phyloP scores from a whole-genome alignment of 768 basidiomycete genomes.

The Mycena capillaripes region DNA sequence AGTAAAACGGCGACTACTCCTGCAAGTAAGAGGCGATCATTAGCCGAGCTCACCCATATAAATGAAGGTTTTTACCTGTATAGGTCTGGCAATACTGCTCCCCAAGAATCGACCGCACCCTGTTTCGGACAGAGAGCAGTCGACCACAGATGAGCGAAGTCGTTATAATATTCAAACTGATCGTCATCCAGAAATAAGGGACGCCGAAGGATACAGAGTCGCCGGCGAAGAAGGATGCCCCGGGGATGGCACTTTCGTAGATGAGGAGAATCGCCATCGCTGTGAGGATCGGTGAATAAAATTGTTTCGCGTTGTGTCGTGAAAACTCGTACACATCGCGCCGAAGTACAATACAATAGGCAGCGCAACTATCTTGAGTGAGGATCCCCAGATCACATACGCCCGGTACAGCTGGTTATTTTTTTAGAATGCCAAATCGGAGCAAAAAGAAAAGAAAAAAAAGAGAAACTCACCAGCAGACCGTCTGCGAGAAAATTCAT shows the following conservation, averaged over 20 bases:
- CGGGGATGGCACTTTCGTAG: constrained; percentile 46
- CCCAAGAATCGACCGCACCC: constrained; percentile 38
- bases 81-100: constrained; percentile 44
- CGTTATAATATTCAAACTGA: constrained; percentile 49
- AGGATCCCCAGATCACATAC: constrained; percentile 47
- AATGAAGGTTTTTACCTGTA: constrained; percentile 35
- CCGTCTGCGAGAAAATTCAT: constrained; percentile 54
- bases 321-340: constrained; percentile 36
- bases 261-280: constrained; percentile 47
- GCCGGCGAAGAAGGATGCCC: constrained; percentile 46
- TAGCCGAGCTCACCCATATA: not conserved
- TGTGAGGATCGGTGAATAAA: constrained; percentile 11
- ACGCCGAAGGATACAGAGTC: constrained; percentile 45
- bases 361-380: constrained; percentile 30
- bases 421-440: not conserved
- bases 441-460: no score
- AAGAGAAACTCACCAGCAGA: constrained; percentile 46
- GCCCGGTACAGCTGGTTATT: constrained; percentile 53
- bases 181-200: constrained; percentile 47
- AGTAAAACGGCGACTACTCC: constrained; percentile 45
- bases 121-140: constrained; percentile 39
- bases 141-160: constrained; percentile 48
- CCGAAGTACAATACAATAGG: constrained; percentile 42
- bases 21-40: not conserved
- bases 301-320: not conserved